Base-by-base conservation (phyloP, 768 basidiomycete species). In the Macrolepiota fuliginosa region DNA sequence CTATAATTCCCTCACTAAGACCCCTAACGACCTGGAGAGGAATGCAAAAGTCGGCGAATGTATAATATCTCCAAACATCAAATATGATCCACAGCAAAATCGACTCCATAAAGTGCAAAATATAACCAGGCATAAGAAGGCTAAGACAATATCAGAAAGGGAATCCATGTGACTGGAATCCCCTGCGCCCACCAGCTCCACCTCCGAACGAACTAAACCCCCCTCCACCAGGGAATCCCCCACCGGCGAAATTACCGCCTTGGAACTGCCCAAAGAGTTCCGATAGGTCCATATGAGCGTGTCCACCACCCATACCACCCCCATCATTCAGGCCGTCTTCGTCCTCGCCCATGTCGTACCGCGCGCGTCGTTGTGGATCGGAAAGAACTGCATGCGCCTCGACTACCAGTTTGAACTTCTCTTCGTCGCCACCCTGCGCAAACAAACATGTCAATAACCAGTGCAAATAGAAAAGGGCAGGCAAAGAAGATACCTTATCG, bases 331-430 rank as follows among this genome's bases (percentile, higher is more conserved):
- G 72, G 22, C 87, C 88, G 62, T 92, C 90, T 65, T 92, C 90
- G 67, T 92, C 92, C 64, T 91, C 91, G 37, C 92, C 92, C 71
- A 85, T 68, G 71, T 94, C 92, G 66, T 94, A 94, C 42, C 92
- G 83, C 66, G 87, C 80, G 45, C 92, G 81, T 47, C 87, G 79
- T 11, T 76, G 78, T 1, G 91, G 82, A 66, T 95, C 94, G 0
- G 91, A 92, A 2, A 95, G 85, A 3, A 95, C 89, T 7, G 85
- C 83, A 64, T 95, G 81, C 2, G 92, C 91, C 73, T 94, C 94
- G 0, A 80, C 85, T 32, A 93, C 88, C 22, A 94, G 81, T 74
- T 98, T 97, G 84, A 98, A 98, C 67, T 92, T 91, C 70, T 97
- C 96, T 68, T 96, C 95, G 70, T 94, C 92, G 29, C 96, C 96